A percentile compares a stretch with the other conserved stretches of the same genome.
phyloP scores from a whole-genome alignment of 179 eudicot species.

The Beta macrorhiza region DNA sequence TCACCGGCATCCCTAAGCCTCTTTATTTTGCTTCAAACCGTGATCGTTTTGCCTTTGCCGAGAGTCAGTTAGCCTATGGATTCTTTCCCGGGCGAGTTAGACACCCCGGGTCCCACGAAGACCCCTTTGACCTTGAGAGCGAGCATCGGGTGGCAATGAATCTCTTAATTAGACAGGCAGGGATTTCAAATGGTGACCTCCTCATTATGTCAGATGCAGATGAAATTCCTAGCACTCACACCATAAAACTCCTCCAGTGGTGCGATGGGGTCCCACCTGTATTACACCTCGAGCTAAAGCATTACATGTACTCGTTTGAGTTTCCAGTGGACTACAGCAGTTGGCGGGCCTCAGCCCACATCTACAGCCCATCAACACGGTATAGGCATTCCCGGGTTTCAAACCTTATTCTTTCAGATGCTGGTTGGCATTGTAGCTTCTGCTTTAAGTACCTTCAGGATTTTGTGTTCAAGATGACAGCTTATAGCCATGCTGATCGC shows the following conservation, averaged over 20 bases:
- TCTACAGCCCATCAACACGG: conserved; percentile 42
- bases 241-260: conserved; percentile 71
- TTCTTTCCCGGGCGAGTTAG: conserved; percentile 47
- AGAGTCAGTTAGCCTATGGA: conserved; percentile 53
- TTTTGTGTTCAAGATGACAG: conserved; percentile 84
- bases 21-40: conserved; percentile 54
- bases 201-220: conserved; percentile 79
- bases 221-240: conserved; percentile 81
- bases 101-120: conserved; percentile 28
- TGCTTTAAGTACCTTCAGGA: conserved; percentile 62
- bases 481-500: conserved; percentile 86
- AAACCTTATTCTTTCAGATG: conserved; percentile 59
- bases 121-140: conserved; percentile 58
- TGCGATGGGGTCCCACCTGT: conserved; percentile 66
- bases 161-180: conserved; percentile 47
- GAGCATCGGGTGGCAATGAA: conserved; percentile 67
- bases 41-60: conserved; percentile 55
- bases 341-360: conserved; percentile 72
- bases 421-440: conserved; percentile 96
- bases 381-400: conserved; percentile 69
- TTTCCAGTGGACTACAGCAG: conserved; percentile 81
- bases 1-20: conserved; percentile 79
- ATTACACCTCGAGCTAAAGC: conserved; percentile 65
- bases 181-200: conserved; percentile 61
- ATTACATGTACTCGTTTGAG: conserved; percentile 88